phyloP scores from a whole-genome alignment of 2,329 filamentous ascomycete species.

The Colletotrichum musicola region DNA sequence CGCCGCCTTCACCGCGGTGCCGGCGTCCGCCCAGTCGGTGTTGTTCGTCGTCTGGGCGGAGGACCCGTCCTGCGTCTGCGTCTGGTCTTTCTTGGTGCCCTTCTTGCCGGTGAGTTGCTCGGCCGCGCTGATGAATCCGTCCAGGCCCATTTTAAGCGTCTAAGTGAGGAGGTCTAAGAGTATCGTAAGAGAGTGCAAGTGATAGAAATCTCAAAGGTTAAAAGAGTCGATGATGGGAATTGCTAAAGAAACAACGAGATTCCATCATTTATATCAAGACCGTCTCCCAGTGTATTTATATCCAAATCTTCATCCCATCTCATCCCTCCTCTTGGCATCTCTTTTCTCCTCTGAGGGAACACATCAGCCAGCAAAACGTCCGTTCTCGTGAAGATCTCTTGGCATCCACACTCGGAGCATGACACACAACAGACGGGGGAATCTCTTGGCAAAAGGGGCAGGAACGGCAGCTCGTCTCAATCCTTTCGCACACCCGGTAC shows the following conservation, averaged over 20 bases:
- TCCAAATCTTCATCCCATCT: background rate
- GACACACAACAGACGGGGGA: slow-evolving; percentile 7
- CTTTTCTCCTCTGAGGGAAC: background rate
- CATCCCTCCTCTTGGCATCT: too few relatives aligned
- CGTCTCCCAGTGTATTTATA: background rate
- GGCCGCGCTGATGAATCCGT: slow-evolving; percentile 42
- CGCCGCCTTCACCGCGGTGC: slow-evolving; percentile 34
- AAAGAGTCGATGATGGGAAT: too few relatives aligned
- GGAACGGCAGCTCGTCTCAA: slow-evolving; percentile 18
- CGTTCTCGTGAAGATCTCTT: background rate
- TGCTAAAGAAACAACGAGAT: too few relatives aligned
- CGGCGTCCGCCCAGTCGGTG: slow-evolving; percentile 33
- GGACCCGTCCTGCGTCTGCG: background rate
- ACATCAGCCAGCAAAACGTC: slow-evolving; percentile 1
- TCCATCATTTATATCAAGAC: background rate
- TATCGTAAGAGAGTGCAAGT: too few relatives aligned
- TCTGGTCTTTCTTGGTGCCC: slow-evolving; percentile 19
- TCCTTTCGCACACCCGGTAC: background rate
- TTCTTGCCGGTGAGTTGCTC: slow-evolving; percentile 41
- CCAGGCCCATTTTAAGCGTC: slow-evolving; percentile 42
- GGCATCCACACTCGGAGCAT: too few relatives aligned
- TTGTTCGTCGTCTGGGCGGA: background rate
- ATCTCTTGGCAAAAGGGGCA: slow-evolving; percentile 4
- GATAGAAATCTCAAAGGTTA: too few relatives aligned
- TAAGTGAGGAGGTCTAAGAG: too few relatives aligned